Base-by-base conservation (phyloP, 2,329 filamentous ascomycete species). In the Cladophialophora carrionii region DNA sequence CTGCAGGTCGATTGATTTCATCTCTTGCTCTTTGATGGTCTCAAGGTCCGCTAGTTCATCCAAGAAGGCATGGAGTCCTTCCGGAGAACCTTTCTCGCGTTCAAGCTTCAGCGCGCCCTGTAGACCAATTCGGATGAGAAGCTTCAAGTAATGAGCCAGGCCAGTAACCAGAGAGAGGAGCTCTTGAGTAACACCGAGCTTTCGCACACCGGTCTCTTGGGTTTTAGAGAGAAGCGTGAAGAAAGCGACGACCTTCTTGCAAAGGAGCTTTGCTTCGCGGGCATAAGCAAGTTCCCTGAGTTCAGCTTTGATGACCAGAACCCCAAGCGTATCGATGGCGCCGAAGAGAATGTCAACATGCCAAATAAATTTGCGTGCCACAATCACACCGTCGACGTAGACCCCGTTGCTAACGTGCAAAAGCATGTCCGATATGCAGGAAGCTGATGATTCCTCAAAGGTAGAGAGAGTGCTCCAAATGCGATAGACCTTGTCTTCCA, bases 211-310 rank as follows among this genome's bases (percentile, higher is more conserved):
- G 8, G 88, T 91, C 74, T 97, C 93, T 75, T 98, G 94, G 1
- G 93, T 95, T 77, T 96, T 96, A 5, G 94, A 96, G 8, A 99
- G 83, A 20, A 99, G 82, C 12, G 92, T 92, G 77, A 99, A 99
- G 82, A 99, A 99, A 29, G 94, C 91, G 5, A 99, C 95, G 61
- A 99, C 96, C 78, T 99, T 99, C 79, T 99, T 99, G 83, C 95
- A 99, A n/a, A 99, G 86, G 57, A 99, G 84, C 78, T 99, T 99
- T n/a, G 95, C 91, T 80, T 99, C 95, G 73, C 95, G 88, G 20
- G 90, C 90, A 75, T 98, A 99, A 9, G 92, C 91, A 67, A 99
- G 84, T 68, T 90, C 92, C 83, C 95, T 96, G 72, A 91, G 85
- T 20, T 88, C 88, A 52, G 88, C 80, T 22, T 81, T 79, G 63